These are phyloP conservation scores for Arthrobotrys musiformis DNA, from an alignment of 2,329 filamentous ascomycete genomes.

Conservation along the genomic window DNA sequence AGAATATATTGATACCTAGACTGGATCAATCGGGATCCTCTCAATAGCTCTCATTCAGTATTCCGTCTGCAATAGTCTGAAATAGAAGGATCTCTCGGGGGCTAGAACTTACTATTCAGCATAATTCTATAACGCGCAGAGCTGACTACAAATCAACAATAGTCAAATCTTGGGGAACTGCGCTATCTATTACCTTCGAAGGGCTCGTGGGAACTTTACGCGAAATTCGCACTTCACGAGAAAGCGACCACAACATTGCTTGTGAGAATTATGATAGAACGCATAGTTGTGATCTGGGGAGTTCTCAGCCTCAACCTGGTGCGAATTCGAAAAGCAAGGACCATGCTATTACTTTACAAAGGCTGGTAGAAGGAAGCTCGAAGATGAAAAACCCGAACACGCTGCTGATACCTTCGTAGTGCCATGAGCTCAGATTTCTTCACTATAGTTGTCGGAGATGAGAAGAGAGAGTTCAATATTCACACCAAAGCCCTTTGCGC, in stretches of 20 bases:
- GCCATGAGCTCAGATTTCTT: slow-evolving; percentile 28
- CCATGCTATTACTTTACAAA: neutral
- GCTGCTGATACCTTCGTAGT: too few species aligned
- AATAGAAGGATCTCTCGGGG: too few species aligned
- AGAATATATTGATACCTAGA: too few species aligned
- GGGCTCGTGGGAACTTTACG: neutral
- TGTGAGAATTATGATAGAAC: slow-evolving; percentile 6
- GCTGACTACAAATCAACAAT: too few species aligned
- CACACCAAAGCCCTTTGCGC: slow-evolving; percentile 19
- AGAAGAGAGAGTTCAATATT: slow-evolving; percentile 31
- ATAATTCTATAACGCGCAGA: too few species aligned
- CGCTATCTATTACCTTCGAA: too few species aligned
- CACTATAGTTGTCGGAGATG: slow-evolving; percentile 15
- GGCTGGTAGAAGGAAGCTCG: neutral
- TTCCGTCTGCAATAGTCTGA: too few species aligned
- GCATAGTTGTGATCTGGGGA: slow-evolving; percentile 2
- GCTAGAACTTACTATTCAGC: too few species aligned
- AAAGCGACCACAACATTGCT: neutral
- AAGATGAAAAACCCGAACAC: too few species aligned
- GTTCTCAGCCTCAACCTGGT: neutral
- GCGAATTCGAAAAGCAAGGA: neutral
- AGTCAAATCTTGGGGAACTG: slow-evolving; percentile 12
- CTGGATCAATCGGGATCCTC: too few species aligned
- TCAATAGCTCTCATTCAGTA: too few species aligned
- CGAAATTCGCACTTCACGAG: neutral